Percentiles rank a stretch among this genome's conserved stretches.
phyloP scores from a whole-genome alignment of 257 asterid genomes.

The Solanum ahanhuiri region DNA sequence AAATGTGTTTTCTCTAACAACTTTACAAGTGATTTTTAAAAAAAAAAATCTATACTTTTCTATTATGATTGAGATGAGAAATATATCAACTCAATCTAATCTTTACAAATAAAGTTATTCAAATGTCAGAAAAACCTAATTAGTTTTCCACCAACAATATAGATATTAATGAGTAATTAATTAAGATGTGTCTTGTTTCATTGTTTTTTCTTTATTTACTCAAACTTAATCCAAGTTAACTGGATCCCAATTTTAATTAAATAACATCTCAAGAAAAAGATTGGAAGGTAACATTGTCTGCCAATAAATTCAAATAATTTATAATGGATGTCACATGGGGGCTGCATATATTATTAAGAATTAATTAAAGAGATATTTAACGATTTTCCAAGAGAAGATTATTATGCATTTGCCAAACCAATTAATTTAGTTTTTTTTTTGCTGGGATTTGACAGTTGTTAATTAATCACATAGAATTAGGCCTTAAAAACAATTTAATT shows the following conservation, averaged over 20 bases:
- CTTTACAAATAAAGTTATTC: not conserved
- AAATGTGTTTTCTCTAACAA: not conserved
- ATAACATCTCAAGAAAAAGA: not conserved
- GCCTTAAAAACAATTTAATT: not conserved
- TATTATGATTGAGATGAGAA: not conserved
- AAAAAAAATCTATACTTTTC: not conserved
- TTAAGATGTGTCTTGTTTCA: not conserved
- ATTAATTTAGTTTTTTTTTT: not conserved
- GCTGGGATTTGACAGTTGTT: not conserved
- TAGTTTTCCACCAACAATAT: not conserved
- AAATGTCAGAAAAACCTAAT: not conserved
- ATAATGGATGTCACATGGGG: constrained; percentile 3
- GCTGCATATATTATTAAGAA: not conserved
- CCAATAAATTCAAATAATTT: not conserved
- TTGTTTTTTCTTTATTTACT: not conserved
- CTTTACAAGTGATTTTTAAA: not conserved
- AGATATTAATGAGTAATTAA: not conserved
- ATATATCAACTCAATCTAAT: not conserved
- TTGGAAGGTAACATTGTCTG: not conserved
- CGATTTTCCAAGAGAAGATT: not conserved
- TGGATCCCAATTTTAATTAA: not conserved
- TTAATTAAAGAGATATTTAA: not conserved
- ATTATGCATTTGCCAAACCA: not conserved
- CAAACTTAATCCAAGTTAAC: not conserved
- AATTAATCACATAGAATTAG: not conserved